phyloP scores from a whole-genome alignment of 108 stramenopile genomes.

The Discostella stelligeroides region DNA sequence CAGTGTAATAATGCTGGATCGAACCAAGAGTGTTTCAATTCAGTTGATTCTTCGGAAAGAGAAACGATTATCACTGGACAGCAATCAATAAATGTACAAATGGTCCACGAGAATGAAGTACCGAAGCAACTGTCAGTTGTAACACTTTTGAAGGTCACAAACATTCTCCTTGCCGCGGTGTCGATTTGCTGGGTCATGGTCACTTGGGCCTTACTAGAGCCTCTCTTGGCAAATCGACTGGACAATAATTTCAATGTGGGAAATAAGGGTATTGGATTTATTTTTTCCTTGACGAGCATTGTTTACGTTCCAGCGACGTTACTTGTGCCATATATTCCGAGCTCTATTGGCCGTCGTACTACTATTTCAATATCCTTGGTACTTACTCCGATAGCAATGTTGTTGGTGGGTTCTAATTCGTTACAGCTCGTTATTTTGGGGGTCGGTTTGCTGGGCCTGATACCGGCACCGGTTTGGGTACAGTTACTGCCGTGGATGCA shows the following conservation, averaged over 20 bases:
- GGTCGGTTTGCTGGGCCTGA: slow-evolving; percentile 20
- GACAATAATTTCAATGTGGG: slow-evolving; percentile 16
- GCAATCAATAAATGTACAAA: not conserved
- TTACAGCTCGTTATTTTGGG: slow-evolving; percentile 27
- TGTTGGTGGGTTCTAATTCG: slow-evolving; percentile 31
- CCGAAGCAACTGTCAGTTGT: slow-evolving; percentile 22
- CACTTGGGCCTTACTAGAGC: slow-evolving; percentile 43
- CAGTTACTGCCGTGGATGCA: slow-evolving; percentile 45
- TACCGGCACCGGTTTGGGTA: slow-evolving; percentile 44
- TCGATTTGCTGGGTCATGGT: slow-evolving; percentile 42
- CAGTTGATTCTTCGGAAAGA: not conserved
- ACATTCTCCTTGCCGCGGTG: slow-evolving; percentile 27
- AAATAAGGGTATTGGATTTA: slow-evolving; percentile 36
- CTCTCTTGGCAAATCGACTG: slow-evolving; percentile 37
- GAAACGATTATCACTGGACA: not conserved
- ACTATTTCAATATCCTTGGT: slow-evolving; percentile 22
- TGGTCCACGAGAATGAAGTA: no score
- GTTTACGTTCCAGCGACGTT: slow-evolving; percentile 42
- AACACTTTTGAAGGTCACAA: slow-evolving; percentile 29
- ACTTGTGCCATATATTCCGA: slow-evolving; percentile 30
- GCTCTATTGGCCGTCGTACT: slow-evolving; percentile 10
- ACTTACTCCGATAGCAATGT: slow-evolving; percentile 35
- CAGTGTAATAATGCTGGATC: no score
- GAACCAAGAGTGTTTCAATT: no score
- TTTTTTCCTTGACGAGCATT: slow-evolving; percentile 43